Base-by-base conservation (phyloP, 1,284 basidiomycete species). In the Trichosporon ovoides region DNA sequence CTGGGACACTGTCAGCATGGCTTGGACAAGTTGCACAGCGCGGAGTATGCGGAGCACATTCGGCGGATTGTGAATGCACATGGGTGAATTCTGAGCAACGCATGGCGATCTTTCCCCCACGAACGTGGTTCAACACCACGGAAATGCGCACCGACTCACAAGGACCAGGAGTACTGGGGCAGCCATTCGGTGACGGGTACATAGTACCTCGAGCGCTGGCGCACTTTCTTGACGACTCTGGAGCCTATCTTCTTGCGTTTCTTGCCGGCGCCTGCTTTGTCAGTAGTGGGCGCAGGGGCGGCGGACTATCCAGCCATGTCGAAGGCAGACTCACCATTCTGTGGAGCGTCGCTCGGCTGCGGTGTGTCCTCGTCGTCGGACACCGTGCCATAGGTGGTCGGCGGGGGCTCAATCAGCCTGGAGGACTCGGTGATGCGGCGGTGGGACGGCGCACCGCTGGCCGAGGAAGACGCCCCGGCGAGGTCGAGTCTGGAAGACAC, bases 121-220 rank as follows among this genome's bases (percentile, higher is more conserved):
- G 43, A 48, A 48, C 24, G 43, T 48, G 43, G 43, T 28, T 10
- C 7, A 28, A 3, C 22, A 9, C 24, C 24, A 14, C 10, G 3
- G 22, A 20, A 20, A 22, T 1, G 12, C 13, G 18, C 67, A 58
- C 19, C n/a, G n/a, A 79, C 88, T 69, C 68, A 90, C 86, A 87
- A 74, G 11, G 84, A 84, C 48, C 84, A 72, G 0, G 83, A 85
- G 73, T 96, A 96, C 52, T 84, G 82, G 1, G 91, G 91, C 58
- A 95, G 85, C 92, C 92, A 96, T 12, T 74, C 72, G 3, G 75
- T 71, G n/a, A 75, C 73, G 0, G 76, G 76, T 22, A 78, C 67
- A 57, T 78, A 78, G 56, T 78, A 78, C 52, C 71, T 75, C 28
- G 74, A 75, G 50, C 77, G 60, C 58, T 76, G 75, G 57, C 69